phyloP scores from a whole-genome alignment of 148 eudicot genomes.

The Chenopodium formosanum region DNA sequence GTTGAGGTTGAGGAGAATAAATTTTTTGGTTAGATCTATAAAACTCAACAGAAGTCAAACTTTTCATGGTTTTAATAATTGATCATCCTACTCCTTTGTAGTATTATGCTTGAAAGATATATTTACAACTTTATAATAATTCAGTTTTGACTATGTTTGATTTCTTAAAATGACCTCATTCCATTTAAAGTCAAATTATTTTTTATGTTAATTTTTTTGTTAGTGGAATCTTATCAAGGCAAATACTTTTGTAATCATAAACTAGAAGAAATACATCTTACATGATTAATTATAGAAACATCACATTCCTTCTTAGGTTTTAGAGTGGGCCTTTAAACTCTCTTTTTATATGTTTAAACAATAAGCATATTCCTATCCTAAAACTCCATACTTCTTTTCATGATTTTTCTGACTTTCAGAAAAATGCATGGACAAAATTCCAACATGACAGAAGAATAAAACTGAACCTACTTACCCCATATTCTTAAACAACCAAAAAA shows the following conservation, averaged over 20 bases:
- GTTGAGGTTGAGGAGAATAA: constrained; percentile 43
- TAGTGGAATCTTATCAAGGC: constrained; percentile 1
- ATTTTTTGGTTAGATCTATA: constrained; percentile 26
- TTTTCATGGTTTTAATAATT: constrained; percentile 25
- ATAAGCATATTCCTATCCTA: constrained; percentile 17
- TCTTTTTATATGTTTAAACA: constrained; percentile 22
- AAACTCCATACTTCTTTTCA: constrained; percentile 25
- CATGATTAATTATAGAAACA: constrained; percentile 3
- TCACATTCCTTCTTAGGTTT: constrained; percentile 19
- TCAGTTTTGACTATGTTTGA: background rate
- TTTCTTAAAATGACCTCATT: constrained; percentile 20
- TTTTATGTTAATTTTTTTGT: background rate
- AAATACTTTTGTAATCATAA: constrained; percentile 8
- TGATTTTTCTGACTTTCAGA: constrained; percentile 28
- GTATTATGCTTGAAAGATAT: background rate
- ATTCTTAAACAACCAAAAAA: constrained; percentile 22
- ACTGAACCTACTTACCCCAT: constrained; percentile 31
- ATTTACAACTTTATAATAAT: constrained; percentile 1
- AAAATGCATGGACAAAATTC: constrained; percentile 29
- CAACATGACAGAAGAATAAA: constrained; percentile 30
- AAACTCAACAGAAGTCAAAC: constrained; percentile 25
- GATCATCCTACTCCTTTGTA: constrained; percentile 14
- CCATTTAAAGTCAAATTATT: constrained; percentile 21
- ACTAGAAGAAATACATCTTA: background rate
- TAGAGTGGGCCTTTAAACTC: constrained; percentile 19